Evolutionary conservation across 2,329 filamentous ascomycete genomes (phyloP).

Genomic region (Calonectria honghensis): DNA sequence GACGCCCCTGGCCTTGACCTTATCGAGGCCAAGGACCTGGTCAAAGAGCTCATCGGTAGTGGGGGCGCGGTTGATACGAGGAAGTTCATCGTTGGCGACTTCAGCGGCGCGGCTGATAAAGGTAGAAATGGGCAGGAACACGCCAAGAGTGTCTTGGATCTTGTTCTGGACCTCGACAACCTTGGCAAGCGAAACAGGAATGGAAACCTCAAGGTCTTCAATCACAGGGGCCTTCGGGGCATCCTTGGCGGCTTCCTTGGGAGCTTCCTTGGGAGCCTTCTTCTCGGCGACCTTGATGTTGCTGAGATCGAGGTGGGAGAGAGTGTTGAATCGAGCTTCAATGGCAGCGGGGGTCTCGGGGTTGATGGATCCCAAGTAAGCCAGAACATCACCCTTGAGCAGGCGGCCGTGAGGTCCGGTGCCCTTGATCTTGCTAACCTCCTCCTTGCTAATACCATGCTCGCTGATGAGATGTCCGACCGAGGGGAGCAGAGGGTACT

Average conservation of each 20-base stretch:
- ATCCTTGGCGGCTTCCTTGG: conserved; percentile 62
- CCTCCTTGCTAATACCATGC: conserved; percentile 84
- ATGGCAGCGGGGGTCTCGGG: conserved; percentile 82
- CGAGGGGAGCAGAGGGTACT: conserved; percentile 86
- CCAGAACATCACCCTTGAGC: conserved; percentile 96
- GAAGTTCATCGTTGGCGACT: conserved; percentile 91
- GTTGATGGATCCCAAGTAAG: conserved; percentile 87
- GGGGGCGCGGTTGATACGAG: conserved; percentile 76
- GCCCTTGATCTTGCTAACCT: conserved; percentile 87
- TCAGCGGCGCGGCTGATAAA: conserved; percentile 91
- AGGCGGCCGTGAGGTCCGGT: conserved; percentile 92
- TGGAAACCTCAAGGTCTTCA: conserved; percentile 75
- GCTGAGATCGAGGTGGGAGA: conserved; percentile 91
- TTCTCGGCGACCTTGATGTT: conserved; percentile 89
- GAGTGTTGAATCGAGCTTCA: conserved; percentile 82
- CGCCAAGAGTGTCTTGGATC: conserved; percentile 84
- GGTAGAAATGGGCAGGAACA: conserved; percentile 87
- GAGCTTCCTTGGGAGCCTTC: conserved; percentile 61
- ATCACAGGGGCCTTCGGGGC: conserved; percentile 66
- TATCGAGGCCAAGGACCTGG: conserved; percentile 84
- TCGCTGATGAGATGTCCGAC: conserved; percentile 88
- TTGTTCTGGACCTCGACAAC: conserved; percentile 88
- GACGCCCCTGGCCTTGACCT: conserved; percentile 69
- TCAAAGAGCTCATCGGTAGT: conserved; percentile 91
- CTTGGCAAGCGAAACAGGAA: conserved; percentile 86